Conservation (phyloP, 1,139 yeast species). For the Geotrichum australiense region DNA sequence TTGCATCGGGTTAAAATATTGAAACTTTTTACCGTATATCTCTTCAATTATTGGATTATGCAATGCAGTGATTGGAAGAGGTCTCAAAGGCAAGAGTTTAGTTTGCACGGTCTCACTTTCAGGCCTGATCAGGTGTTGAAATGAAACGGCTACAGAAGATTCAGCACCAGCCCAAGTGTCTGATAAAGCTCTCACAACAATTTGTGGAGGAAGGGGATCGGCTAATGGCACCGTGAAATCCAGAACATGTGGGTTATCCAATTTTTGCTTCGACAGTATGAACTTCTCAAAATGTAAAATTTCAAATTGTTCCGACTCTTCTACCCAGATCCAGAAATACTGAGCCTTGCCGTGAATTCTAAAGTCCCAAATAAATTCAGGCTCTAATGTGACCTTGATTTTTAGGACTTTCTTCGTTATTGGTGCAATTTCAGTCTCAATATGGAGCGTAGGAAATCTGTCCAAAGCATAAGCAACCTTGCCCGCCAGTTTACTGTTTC, state of each 20-base stretch:
- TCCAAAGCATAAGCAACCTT: constrained; percentile 54
- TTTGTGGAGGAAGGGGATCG: constrained; percentile 85
- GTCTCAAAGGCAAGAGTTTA: constrained; percentile 69
- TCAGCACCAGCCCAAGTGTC: constrained; percentile 92
- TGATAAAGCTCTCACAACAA: constrained; percentile 68
- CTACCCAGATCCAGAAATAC: constrained; percentile 88
- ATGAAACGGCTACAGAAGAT: constrained; percentile 67
- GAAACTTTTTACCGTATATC: constrained; percentile 60
- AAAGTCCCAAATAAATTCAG: constrained; percentile 83
- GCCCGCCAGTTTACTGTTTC: constrained; percentile 67
- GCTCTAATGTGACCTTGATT: constrained; percentile 58
- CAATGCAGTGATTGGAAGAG: constrained; percentile 76
- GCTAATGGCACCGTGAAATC: constrained; percentile 89
- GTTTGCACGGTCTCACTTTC: constrained; percentile 82
- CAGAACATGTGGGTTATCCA: constrained; percentile 57
- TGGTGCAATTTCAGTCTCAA: constrained; percentile 85
- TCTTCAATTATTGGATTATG: constrained; percentile 61
- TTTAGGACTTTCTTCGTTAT: constrained; percentile 82
- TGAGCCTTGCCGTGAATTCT: constrained; percentile 77
- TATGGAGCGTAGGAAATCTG: constrained; percentile 63
- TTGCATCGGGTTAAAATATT: constrained; percentile 96
- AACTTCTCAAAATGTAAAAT: constrained; percentile 80
- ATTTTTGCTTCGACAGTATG: constrained; percentile 53
- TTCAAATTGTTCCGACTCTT: constrained; percentile 59
- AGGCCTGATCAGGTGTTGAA: constrained; percentile 86